Evolutionary conservation across 768 basidiomycete species (phyloP), one percentile per base, ranked within the genome.

Genomic region (Lentinula raphanica): DNA sequence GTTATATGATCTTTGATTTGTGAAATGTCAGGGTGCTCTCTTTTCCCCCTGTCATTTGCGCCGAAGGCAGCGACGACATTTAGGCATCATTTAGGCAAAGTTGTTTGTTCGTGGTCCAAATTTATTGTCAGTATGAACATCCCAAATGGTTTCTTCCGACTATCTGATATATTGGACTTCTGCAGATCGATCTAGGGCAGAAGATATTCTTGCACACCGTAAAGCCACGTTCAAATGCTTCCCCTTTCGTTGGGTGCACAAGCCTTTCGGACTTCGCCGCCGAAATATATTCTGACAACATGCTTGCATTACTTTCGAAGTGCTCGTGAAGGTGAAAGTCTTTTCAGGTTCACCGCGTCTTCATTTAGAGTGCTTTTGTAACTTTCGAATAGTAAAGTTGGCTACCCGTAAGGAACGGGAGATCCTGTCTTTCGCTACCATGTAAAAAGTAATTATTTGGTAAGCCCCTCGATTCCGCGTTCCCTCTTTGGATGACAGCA

Each of bases 391-490:
- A 62, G 62, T 63, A 64, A 59, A 59, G 61, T 50, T 23, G 48
- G 15, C 56, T 59, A 53, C 68, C 74, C 77, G 75, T 74, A 72
- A 71, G 73, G 68, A 69, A 67, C 74, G 74, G 74, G 67, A 67
- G 64, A 67, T 69, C 69, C 70, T 72, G 70, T 74, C 74, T 64
- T 71, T 74, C 72, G 75, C 76, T 69, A 72, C 70, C 69, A 67
- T 70, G 71, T 70, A 71, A 68, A 65, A 69, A 68, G 64, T 65
- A 68, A 68, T 63, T 69, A 64, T 70, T 70, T 69, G 68, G 71
- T 68, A 68, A 74, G 74, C 74, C 68, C 72, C 68, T 74, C 69
- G 69, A 70, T 68, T 67, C 64, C 70, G 69, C 69, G 63, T 72
- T 75, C 67, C 74, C 72, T 74, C 69, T 68, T 68, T 64, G 62